Percentiles rank a stretch among this genome's conserved stretches.
These are phyloP conservation scores for Eucalyptus regnans DNA, from an alignment of 345 rosid species.

Conservation along the genomic window DNA sequence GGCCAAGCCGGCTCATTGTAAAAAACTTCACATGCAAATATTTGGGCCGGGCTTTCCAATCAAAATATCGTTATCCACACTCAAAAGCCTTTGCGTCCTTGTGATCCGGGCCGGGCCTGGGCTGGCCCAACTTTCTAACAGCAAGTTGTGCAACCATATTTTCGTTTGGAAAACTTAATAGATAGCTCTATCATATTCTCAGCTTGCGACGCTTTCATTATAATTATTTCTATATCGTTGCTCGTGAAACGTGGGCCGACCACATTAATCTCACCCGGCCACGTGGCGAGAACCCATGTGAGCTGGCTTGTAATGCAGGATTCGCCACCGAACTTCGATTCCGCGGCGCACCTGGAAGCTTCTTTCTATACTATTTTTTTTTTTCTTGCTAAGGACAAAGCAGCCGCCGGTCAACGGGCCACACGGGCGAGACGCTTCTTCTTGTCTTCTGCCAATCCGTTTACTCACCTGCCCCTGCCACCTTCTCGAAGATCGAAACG, in stretches of 20 bases:
- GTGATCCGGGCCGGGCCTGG: not conserved
- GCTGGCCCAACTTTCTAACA: not conserved
- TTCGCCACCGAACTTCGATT: not conserved
- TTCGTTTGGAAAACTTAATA: not conserved
- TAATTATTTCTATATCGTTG: not conserved
- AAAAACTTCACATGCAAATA: no score
- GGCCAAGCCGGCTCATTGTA: not conserved
- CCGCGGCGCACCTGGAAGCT: not conserved
- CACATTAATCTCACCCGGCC: not conserved
- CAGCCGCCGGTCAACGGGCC: not conserved
- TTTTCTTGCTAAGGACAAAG: not conserved
- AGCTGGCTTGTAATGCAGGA: not conserved
- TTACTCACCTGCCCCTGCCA: not conserved
- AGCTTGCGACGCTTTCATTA: not conserved
- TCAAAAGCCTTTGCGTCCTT: not conserved
- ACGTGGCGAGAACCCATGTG: not conserved
- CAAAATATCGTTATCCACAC: not conserved
- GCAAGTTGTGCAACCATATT: not conserved
- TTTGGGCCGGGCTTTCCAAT: not conserved
- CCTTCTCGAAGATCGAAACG: not conserved
- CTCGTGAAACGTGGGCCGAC: not conserved
- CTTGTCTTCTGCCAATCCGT: not conserved
- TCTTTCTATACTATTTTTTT: accelerated
- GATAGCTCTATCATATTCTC: not conserved
- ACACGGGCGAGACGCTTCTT: not conserved